Evolutionary conservation across 306 rosid species (phyloP).

Genomic region (Pyrus communis): DNA sequence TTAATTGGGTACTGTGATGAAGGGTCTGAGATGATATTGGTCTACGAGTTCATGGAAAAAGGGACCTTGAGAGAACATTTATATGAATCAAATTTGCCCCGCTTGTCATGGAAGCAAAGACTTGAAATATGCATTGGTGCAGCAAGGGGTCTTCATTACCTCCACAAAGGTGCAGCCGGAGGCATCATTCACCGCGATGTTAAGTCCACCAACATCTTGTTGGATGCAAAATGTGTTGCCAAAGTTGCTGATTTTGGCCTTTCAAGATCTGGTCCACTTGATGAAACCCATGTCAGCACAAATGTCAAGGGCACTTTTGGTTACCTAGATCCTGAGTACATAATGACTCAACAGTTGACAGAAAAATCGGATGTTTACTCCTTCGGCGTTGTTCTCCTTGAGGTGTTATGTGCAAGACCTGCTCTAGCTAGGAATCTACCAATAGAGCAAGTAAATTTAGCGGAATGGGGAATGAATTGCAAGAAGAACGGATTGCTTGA

Average conservation of each 20-base stretch:
- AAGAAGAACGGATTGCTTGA: conserved; percentile 37
- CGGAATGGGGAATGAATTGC: conserved; percentile 46
- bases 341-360: conserved; percentile 33
- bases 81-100: conserved; percentile 22
- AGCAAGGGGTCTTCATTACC: conserved; percentile 47
- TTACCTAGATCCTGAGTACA: conserved; percentile 50
- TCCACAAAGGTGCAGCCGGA: conserved; percentile 42
- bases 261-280: conserved; percentile 31
- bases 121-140: conserved; percentile 56
- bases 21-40: conserved; percentile 46
- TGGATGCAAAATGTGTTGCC: conserved; percentile 34
- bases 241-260: conserved; percentile 57
- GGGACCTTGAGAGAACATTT: conserved; percentile 48
- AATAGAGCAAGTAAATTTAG: conserved; percentile 41
- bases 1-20: conserved; percentile 55
- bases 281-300: conserved; percentile 44
- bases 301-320: conserved; percentile 47
- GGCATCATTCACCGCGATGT: conserved; percentile 55
- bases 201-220: conserved; percentile 46
- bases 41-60: conserved; percentile 45
- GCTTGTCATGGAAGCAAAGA: conserved; percentile 45
- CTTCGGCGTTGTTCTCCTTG: conserved; percentile 45
- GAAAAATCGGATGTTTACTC: conserved; percentile 52
- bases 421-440: conserved; percentile 33
- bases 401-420: conserved; percentile 42